A percentile compares a stretch with the other conserved stretches of the same genome.
phyloP scores from a whole-genome alignment of 129 eudicot species.

The Erigeron canadensis region DNA sequence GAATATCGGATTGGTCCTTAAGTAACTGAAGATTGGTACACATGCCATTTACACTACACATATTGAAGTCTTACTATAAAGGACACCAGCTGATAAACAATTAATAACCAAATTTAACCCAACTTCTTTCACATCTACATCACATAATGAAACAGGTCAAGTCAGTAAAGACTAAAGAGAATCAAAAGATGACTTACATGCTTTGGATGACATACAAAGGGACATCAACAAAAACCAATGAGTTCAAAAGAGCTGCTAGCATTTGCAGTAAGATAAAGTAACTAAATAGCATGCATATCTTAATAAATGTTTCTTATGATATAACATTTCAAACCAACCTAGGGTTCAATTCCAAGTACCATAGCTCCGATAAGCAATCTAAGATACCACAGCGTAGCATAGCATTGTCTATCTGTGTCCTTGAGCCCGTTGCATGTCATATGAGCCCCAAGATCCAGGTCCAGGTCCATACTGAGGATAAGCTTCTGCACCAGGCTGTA shows the following conservation, averaged over 20 bases:
- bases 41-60: too few relatives aligned
- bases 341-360: slow-evolving; percentile 48
- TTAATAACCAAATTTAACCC: not conserved
- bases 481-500: slow-evolving; percentile 69
- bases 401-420: slow-evolving; percentile 65
- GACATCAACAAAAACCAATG: slow-evolving; percentile 11
- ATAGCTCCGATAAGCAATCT: slow-evolving; percentile 28
- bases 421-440: slow-evolving; percentile 71
- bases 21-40: too few relatives aligned
- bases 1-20: too few relatives aligned
- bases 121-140: not conserved
- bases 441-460: slow-evolving; percentile 82
- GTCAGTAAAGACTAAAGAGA: slow-evolving; percentile 7
- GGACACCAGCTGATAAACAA: not conserved
- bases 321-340: slow-evolving; percentile 50
- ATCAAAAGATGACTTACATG: slow-evolving; percentile 16
- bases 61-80: not conserved
- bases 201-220: slow-evolving; percentile 21
- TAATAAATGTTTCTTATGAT: slow-evolving; percentile 29
- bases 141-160: not conserved
- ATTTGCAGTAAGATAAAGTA: slow-evolving; percentile 30
- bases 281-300: slow-evolving; percentile 16
- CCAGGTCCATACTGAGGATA: slow-evolving; percentile 89
- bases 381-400: slow-evolving; percentile 31
- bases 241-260: slow-evolving; percentile 30